Percentiles rank a stretch among this genome's conserved stretches.
These are phyloP conservation scores for Paratinospora sagittata DNA, from an alignment of 164 flowering plant species.

Conservation along the genomic window DNA sequence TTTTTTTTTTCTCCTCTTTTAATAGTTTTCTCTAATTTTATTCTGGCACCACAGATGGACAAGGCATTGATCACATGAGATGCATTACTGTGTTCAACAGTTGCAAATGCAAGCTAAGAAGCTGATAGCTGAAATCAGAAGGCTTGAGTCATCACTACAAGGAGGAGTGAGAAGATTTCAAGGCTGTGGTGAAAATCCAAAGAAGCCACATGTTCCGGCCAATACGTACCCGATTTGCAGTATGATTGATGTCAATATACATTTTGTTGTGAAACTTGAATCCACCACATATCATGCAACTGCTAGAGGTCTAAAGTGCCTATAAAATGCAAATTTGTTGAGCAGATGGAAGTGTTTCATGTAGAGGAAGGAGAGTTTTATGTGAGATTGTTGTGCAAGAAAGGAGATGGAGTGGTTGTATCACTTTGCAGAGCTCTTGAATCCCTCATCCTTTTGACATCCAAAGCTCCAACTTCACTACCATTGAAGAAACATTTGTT, in stretches of 20 bases:
- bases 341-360: slow-evolving; percentile 68
- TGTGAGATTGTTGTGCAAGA: slow-evolving; percentile 47
- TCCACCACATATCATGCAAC: not conserved
- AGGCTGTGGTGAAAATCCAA: slow-evolving; percentile 12
- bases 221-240: slow-evolving; percentile 18
- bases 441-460: slow-evolving; percentile 47
- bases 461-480: slow-evolving; percentile 45
- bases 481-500: slow-evolving; percentile 35
- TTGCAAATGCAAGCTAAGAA: slow-evolving; percentile 62
- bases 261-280: not conserved
- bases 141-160: slow-evolving; percentile 46
- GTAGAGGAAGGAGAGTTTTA: slow-evolving; percentile 63
- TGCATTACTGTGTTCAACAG: slow-evolving; percentile 63
- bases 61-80: slow-evolving; percentile 90
- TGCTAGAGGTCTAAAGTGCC: not conserved
- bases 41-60: slow-evolving; percentile 61
- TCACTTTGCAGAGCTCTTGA: slow-evolving; percentile 67
- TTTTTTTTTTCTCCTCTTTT: not conserved
- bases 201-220: slow-evolving; percentile 14
- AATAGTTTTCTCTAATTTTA: not conserved
- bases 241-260: slow-evolving; percentile 33
- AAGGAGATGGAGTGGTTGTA: slow-evolving; percentile 50
- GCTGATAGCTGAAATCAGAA: slow-evolving; percentile 56
- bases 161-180: slow-evolving; percentile 15
- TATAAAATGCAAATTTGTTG: not conserved